Base-by-base conservation (phyloP, 2,329 filamentous ascomycete genomes). In the Fusarium sp. region DNA sequence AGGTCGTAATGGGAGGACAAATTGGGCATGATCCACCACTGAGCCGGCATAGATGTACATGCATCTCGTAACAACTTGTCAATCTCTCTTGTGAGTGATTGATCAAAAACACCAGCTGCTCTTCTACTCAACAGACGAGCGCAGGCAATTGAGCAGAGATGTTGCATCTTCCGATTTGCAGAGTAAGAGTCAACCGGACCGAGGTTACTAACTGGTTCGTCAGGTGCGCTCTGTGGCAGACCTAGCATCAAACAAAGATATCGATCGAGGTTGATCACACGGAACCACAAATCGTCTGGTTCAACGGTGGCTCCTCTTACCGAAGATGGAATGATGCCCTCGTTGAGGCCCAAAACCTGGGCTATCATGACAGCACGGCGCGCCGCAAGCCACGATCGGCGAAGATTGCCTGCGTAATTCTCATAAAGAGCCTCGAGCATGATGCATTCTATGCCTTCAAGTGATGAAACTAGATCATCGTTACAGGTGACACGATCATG, bases 401-500 rank as follows among this genome's bases (percentile, higher is more conserved):
- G 83, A 6, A 88, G 79, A 35, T 85, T 83, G 3, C 88, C 88
- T 0, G 78, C 77, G 35, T 88, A 87, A 35, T 83, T 84, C 12
- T 85, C 80, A 70, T 84, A 87, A 28, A 87, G 79, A 18, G 81
- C 81, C 69, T 88, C 84, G 0, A 89, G 79, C 71, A 88, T 81
- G n/a, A 89, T 71, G 58, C 85, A 87, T 66, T 88, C 85, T 11
- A 89, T 75, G 1, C 86, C 85, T 59, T 88, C 86, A 3, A 87
- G 44, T 0, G 83, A 85, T 31, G 78, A 80, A 0, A 85, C 74
- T 1, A 90, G 75, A 6, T 85, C 83, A 57, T 88, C 85, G 33
- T 88, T 84, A 20, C 80, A 81, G 0, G 85, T 86, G 3, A 90
- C 83, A 13, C 82, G 70, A 10, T 75, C 78, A 18, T 75, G 79